Percentiles rank a stretch among this genome's conserved stretches.
Evolutionary conservation across 148 eudicot species (phyloP).

Genomic region (Heliamphora exappendiculata): DNA sequence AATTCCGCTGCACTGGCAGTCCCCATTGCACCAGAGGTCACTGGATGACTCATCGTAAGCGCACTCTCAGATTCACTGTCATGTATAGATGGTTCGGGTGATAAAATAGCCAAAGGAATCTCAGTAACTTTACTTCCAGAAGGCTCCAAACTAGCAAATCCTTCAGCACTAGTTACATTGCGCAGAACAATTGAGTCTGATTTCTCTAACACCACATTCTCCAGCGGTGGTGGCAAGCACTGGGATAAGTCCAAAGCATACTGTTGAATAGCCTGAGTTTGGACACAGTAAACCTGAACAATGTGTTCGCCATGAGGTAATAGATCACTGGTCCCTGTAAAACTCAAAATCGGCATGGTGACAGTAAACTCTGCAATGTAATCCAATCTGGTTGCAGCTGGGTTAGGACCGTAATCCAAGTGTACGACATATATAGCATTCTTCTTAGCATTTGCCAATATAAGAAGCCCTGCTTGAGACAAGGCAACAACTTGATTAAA

Average conservation of each 20-base stretch:
- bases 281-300: conserved; percentile 94
- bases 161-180: conserved; percentile 39
- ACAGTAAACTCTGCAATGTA: conserved; percentile 94
- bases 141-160: conserved; percentile 34
- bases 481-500: conserved; percentile 90
- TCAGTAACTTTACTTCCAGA: conserved; percentile 55
- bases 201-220: conserved; percentile 46
- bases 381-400: conserved; percentile 80
- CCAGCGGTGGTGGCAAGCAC: conserved; percentile 83
- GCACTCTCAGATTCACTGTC: conserved; percentile 35
- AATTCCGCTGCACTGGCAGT: conserved; percentile 29
- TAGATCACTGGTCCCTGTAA: conserved; percentile 81
- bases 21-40: conserved; percentile 37
- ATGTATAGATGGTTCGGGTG: conserved; percentile 29
- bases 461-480: conserved; percentile 77
- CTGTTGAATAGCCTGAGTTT: conserved; percentile 98
- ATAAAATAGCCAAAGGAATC: conserved; percentile 33
- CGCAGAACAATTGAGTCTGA: conserved; percentile 53
- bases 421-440: conserved; percentile 96
- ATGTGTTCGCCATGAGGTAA: conserved; percentile 69
- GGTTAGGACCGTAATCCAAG: conserved; percentile 76
- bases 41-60: conserved; percentile 36
- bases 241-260: conserved; percentile 91
- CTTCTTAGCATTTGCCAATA: conserved; percentile 93
- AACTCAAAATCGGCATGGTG: conserved; percentile 96